phyloP scores from a whole-genome alignment of 495 filamentous ascomycete genomes.

The Annulohypoxylon maeteangense region DNA sequence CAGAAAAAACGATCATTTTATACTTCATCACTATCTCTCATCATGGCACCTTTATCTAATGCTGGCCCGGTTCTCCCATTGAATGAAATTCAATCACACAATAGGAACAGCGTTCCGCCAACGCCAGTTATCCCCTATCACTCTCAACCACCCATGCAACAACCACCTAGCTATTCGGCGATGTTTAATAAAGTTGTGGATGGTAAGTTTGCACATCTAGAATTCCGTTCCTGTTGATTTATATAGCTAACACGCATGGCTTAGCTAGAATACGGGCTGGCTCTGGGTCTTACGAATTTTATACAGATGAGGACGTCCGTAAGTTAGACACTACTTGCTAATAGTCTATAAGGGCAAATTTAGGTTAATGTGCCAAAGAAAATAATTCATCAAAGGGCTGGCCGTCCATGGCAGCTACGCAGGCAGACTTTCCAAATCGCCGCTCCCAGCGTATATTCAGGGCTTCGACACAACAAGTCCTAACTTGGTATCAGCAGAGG shows the following conservation, averaged over 20 bases:
- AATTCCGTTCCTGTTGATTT: background rate
- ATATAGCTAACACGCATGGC: background rate
- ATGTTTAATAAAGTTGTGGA: constrained; percentile 25
- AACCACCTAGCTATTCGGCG: background rate
- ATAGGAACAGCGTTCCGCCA: background rate
- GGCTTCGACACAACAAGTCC: background rate
- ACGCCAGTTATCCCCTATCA: constrained; percentile 11
- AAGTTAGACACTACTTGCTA: background rate
- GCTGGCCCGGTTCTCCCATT: background rate
- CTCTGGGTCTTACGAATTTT: constrained; percentile 19
- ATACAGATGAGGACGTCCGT: constrained; percentile 34
- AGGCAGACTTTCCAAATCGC: constrained; percentile 15
- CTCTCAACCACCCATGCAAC: background rate
- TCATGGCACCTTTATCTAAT: constrained; percentile 16
- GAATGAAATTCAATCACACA: constrained; percentile 11
- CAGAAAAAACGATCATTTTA: background rate
- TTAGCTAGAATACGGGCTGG: constrained; percentile 15
- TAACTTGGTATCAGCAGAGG: constrained; percentile 26
- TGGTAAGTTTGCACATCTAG: background rate
- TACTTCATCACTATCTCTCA: background rate
- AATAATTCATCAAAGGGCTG: constrained; percentile 19
- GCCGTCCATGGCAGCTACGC: constrained; percentile 16
- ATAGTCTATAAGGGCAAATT: no score
- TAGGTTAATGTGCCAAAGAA: background rate
- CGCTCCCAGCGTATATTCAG: constrained; percentile 14